Conservation (phyloP, 2,329 filamentous ascomycete species). For the Byssochlamys sp. region DNA sequence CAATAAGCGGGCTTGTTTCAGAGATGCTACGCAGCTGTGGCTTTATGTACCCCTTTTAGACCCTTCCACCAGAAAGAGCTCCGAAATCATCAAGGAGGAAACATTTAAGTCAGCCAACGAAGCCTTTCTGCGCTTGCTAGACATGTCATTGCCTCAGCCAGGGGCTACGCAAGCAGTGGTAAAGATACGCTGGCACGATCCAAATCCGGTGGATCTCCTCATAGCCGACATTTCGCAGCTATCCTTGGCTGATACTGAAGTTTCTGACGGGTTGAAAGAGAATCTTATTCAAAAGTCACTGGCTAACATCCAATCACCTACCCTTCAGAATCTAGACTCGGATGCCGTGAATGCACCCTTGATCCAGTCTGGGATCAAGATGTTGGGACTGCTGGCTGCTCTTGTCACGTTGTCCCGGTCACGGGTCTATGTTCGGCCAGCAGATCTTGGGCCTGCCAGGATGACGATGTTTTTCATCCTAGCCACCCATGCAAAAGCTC, state of each 20-base stretch:
- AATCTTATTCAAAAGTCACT: conserved; percentile 4
- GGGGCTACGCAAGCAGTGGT: conserved; percentile 4
- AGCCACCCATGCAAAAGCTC: conserved; percentile 5
- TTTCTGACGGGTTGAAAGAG: not conserved
- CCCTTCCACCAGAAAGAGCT: not conserved
- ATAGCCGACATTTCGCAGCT: conserved; percentile 2
- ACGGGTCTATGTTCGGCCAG: conserved; percentile 4
- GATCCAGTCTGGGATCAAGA: conserved; percentile 5
- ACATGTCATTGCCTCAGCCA: not conserved
- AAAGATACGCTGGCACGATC: conserved; percentile 8
- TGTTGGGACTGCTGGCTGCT: conserved; percentile 10
- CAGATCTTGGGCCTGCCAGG: conserved; percentile 4
- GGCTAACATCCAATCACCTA: conserved; percentile 2
- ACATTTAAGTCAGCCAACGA: conserved; percentile 5
- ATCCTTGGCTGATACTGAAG: conserved; percentile 1
- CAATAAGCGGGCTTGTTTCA: conserved; percentile 13
- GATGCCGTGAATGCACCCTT: conserved; percentile 2
- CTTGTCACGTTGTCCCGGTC: conserved; percentile 8
- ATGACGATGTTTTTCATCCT: conserved; percentile 11
- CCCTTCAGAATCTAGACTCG: conserved; percentile 3
- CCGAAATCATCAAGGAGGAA: conserved; percentile 1
- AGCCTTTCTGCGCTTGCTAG: conserved; percentile 2
- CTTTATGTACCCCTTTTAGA: conserved; percentile 4
- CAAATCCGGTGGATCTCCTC: conserved; percentile 3
- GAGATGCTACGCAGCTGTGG: conserved; percentile 10